phyloP scores from a whole-genome alignment of 2,329 filamentous ascomycete genomes.

The Neonectria hederae region DNA sequence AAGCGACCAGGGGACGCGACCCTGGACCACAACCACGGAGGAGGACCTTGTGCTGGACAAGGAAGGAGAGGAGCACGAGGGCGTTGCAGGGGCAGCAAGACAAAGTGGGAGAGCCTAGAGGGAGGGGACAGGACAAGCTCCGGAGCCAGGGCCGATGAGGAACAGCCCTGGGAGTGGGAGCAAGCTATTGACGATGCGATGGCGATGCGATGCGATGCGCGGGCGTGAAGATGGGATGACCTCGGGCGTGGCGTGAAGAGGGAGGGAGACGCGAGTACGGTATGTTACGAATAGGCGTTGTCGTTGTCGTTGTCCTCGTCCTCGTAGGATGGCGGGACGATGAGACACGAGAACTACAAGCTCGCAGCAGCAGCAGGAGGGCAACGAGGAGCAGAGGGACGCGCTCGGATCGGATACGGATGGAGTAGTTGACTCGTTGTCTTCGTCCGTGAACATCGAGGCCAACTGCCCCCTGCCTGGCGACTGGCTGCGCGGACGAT shows the following conservation, averaged over 20 bases:
- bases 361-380: neutral
- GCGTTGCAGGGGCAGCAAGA: conserved; percentile 39
- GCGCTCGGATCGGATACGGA: conserved; percentile 28
- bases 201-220: conserved; percentile 37
- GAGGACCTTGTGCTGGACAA: conserved; percentile 40
- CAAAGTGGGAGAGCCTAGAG: conserved; percentile 32
- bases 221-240: conserved; percentile 33
- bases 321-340: neutral
- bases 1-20: conserved; percentile 43
- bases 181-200: conserved; percentile 35
- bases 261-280: neutral
- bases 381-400: conserved; percentile 4
- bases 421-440: conserved; percentile 27
- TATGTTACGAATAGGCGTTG: neutral
- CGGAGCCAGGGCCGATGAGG: conserved; percentile 37
- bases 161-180: conserved; percentile 24
- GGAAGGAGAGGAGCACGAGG: conserved; percentile 41
- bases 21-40: conserved; percentile 44
- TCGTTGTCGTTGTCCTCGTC: neutral
- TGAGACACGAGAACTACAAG: neutral
- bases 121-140: conserved; percentile 27
- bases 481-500: conserved; percentile 32
- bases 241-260: conserved; percentile 32
- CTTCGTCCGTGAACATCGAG: conserved; percentile 34
- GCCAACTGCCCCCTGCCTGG: conserved; percentile 34